Evolutionary conservation across 139 green algal species (phyloP), one percentile per base, ranked within the genome.

Genomic region (Coccomyxa sp.): DNA sequence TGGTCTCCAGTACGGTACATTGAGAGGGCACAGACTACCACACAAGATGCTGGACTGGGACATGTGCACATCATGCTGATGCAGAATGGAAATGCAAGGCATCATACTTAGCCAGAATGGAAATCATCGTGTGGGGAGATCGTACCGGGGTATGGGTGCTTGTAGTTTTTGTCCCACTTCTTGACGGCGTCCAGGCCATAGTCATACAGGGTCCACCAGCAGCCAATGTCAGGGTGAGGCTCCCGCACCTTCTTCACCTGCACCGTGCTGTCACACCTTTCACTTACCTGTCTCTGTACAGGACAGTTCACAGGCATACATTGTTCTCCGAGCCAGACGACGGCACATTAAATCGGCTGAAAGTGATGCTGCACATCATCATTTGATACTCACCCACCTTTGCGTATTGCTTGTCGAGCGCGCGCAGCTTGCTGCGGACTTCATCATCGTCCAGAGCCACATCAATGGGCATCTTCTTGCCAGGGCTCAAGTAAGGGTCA

Each of bases 191-290:
- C 93, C 15, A 91, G 80, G 11, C 96, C 95, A 84, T 98, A 98
- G 88, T 98, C 96, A 79, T 98, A 98, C 76, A 98, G 85, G n/a
- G 94, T 88, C 92, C 93, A 96, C 94, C 93, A 98, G 90, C 93
- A 92, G 58, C 95, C 95, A 38, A 98, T 89, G 81, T 97, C 90
- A 38, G 89, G 84, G 86, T 98, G 94, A 1, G 95, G 90, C 88
- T 91, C 81, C n/a, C 76, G 67, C 74, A 86, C 85, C 88, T 97
- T 97, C 28, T 87, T 81, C 23, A 94, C 86, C 1, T 77, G 63
- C 63, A 71, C 18, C 38, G 38, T 51, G 38, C 38, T 51, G 7
- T 51, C 3, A 51, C 38, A 51, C 38, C 3, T 51, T 51, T 51
- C 38, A 51, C 38, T 51, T 51, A 7, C 38, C 38, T 51, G 3